A percentile compares a stretch with the other conserved stretches of the same genome.
These are phyloP conservation scores for Hevea brasiliensis DNA, from an alignment of 345 rosid genomes.

Conservation along the genomic window DNA sequence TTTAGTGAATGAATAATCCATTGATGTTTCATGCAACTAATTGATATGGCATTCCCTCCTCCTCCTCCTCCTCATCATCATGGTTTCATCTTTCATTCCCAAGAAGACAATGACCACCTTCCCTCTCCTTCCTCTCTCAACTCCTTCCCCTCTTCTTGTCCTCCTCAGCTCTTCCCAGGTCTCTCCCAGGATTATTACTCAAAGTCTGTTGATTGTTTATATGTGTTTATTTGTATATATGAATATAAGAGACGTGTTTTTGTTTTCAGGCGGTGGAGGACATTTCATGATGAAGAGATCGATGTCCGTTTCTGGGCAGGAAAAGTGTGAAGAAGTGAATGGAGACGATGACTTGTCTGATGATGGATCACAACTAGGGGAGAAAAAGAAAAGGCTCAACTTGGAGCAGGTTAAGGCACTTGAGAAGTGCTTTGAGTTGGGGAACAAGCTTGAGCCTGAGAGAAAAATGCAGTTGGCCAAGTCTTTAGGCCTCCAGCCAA, in stretches of 20 bases:
- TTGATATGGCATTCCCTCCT: constrained; percentile 63
- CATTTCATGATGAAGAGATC: constrained; percentile 79
- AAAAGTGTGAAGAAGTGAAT: constrained; percentile 48
- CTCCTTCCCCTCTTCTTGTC: constrained; percentile 62
- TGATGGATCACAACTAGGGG: constrained; percentile 47
- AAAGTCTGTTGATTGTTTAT: too few species aligned
- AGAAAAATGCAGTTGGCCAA: constrained; percentile 39
- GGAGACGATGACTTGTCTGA: constrained; percentile 76
- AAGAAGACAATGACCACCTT: constrained; percentile 57
- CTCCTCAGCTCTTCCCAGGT: constrained; percentile 78
- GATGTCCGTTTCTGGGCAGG: constrained; percentile 64
- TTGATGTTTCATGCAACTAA: constrained; percentile 1
- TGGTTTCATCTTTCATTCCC: constrained; percentile 64
- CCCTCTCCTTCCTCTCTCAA: constrained; percentile 57
- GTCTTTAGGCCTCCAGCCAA: constrained; percentile 36
- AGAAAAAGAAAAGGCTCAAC: constrained; percentile 40
- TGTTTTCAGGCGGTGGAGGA: constrained; percentile 43
- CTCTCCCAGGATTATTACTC: too few species aligned
- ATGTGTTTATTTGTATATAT: neutral
- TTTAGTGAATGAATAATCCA: neutral
- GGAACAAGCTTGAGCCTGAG: constrained; percentile 42
- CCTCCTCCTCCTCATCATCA: constrained; percentile 26
- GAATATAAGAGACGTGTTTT: neutral
- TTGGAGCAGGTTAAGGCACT: constrained; percentile 40
- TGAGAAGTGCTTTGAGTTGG: constrained; percentile 37